These are phyloP conservation scores for Melanopsichium pennsylvanicum DNA, from an alignment of 1,284 basidiomycete species.

Conservation along the genomic window DNA sequence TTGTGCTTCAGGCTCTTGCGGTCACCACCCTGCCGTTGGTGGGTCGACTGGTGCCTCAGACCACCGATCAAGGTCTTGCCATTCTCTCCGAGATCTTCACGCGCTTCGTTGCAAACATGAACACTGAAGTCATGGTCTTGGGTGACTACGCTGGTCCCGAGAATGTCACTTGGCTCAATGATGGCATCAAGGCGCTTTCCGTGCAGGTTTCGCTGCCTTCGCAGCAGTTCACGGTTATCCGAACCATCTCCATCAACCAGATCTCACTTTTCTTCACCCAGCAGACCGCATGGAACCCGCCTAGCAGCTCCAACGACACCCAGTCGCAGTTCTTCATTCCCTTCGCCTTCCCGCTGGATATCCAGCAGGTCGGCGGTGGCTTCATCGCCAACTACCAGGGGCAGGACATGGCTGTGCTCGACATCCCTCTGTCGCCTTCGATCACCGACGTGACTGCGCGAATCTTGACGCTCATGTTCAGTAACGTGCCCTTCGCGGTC, in stretches of 20 bases:
- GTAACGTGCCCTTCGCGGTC: constrained; percentile 73
- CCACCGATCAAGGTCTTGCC: constrained; percentile 70
- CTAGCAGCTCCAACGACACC: constrained; percentile 73
- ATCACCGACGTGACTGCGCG: constrained; percentile 74
- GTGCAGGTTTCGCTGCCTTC: constrained; percentile 75
- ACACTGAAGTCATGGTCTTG: constrained; percentile 73
- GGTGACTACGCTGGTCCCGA: constrained; percentile 75
- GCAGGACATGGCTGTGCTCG: constrained; percentile 73
- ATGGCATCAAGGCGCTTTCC: constrained; percentile 75
- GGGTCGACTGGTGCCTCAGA: constrained; percentile 76
- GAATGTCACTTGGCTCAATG: constrained; percentile 77
- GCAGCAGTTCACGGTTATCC: constrained; percentile 75
- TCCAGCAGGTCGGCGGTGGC: constrained; percentile 73
- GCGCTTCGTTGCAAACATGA: constrained; percentile 75
- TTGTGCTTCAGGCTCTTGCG: constrained; percentile 73
- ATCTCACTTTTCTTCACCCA: constrained; percentile 74
- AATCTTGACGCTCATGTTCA: constrained; percentile 74
- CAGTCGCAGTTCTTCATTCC: constrained; percentile 75
- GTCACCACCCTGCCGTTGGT: constrained; percentile 72
- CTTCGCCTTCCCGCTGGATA: constrained; percentile 77
- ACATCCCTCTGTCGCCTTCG: constrained; percentile 73
- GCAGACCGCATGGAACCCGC: constrained; percentile 70
- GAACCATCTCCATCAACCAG: constrained; percentile 74
- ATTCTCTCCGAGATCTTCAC: constrained; percentile 76
- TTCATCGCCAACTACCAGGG: constrained; percentile 73